Evolutionary conservation across 768 basidiomycete species (phyloP).

Genomic region (Suillus placidus): DNA sequence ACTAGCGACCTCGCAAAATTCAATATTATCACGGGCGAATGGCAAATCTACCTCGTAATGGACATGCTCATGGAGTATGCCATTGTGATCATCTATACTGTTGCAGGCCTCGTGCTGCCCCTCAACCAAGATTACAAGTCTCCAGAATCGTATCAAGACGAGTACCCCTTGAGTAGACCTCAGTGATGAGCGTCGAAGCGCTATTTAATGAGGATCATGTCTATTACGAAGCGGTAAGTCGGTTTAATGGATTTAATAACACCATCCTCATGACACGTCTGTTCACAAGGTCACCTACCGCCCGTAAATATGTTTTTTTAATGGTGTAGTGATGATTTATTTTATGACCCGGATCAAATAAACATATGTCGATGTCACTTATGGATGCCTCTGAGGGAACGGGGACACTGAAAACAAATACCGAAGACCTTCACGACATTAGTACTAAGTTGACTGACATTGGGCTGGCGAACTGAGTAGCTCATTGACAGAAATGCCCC

Average conservation of each 20-base stretch:
- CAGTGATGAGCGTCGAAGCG: background rate
- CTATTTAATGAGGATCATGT: background rate
- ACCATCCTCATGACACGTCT: background rate
- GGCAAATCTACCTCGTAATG: constrained; percentile 56
- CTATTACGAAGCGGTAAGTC: background rate
- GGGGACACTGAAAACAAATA: background rate
- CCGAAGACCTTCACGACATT: background rate
- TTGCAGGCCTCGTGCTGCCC: constrained; percentile 25
- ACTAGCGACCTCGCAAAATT: constrained; percentile 45
- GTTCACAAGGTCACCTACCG: background rate
- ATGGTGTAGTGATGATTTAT: background rate
- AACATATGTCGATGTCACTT: background rate
- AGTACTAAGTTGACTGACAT: background rate
- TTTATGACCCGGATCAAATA: background rate
- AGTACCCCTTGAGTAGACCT: constrained; percentile 36
- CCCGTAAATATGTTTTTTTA: background rate
- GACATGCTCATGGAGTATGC: constrained; percentile 59
- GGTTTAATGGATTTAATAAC: background rate
- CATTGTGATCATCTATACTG: constrained; percentile 43
- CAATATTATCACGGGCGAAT: constrained; percentile 55
- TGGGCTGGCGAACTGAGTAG: background rate
- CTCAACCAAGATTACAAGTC: constrained; percentile 21
- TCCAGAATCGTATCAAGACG: constrained; percentile 16
- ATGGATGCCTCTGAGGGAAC: background rate
- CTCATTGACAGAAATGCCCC: background rate